Evolutionary conservation across 768 basidiomycete genomes (phyloP), one percentile per base, ranked within the genome.

Genomic region (Agaricus sinodeliciosus): DNA sequence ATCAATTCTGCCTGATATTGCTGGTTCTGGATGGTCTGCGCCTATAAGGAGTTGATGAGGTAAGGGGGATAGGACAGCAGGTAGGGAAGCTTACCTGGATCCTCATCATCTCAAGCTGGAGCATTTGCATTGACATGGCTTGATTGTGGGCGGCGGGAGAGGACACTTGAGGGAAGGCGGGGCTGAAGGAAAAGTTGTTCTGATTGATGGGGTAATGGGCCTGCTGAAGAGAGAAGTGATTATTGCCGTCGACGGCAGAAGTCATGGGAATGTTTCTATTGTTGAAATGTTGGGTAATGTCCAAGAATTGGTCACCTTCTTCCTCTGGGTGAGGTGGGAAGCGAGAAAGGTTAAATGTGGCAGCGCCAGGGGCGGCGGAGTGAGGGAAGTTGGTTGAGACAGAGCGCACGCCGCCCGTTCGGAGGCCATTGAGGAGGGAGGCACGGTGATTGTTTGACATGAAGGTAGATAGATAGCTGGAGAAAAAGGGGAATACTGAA

Each of bases 401-500:
- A n/a, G 90, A 84, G 60, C 90, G 86, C 55, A 93, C 91, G 45
- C 90, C 90, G 65, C 90, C 91, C 49, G 90, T 93, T 66, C 90
- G 87, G 63, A 93, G 88, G 60, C 87, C 89, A 55, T 85, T 77
- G 68, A 93, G 88, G 63, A 93, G 89, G 57, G 88, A 87, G 47
- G 91, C 89, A 62, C 90, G 87, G 57, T 74, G 71, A 67, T 76
- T 84, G 63, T 72, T 71, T 65, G 77, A 67, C 76, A 58, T 57
- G 52, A 50, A 51, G 67, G 67, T 65, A 65, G 67, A 70, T 65
- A 65, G 42, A 58, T 59, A 60, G 61, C 43, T 61, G 49, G 44
- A 45, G 40, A 42, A 58, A 62, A 63, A 36, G 55, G 41, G 51
- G 67, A 72, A 69, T 72, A 73, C 61, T 67, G 68, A 65, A 66